These are phyloP conservation scores for Aspergillus neoniger DNA, from an alignment of 2,329 filamentous ascomycete genomes.

Conservation along the genomic window DNA sequence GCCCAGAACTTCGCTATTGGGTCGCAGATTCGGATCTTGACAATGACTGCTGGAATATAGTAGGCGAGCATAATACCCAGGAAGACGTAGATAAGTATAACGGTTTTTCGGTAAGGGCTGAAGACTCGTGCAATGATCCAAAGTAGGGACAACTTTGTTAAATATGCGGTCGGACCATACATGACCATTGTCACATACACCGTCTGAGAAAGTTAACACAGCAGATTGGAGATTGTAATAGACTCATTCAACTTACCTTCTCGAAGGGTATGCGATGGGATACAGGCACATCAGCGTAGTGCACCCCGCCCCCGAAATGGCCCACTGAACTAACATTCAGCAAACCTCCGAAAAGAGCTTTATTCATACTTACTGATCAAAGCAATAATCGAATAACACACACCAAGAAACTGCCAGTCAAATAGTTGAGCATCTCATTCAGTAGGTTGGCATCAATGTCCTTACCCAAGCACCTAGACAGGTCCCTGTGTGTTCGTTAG, in stretches of 20 bases:
- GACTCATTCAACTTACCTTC: conserved; percentile 31
- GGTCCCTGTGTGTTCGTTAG: conserved; percentile 17
- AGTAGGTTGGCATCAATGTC: not conserved
- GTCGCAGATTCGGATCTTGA: conserved; percentile 47
- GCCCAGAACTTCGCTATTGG: conserved; percentile 49
- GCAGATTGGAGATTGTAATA: not conserved
- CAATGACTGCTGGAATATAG: conserved; percentile 45
- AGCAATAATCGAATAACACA: conserved; percentile 27
- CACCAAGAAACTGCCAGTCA: conserved; percentile 20
- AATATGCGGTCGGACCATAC: conserved; percentile 49
- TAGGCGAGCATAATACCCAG: conserved; percentile 43
- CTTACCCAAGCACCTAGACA: conserved; percentile 22
- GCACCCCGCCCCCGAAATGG: conserved; percentile 40
- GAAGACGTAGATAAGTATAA: conserved; percentile 43
- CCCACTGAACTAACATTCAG: conserved; percentile 28
- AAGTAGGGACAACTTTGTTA: conserved; percentile 49
- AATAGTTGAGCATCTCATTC: not conserved
- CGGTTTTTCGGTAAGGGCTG: conserved; percentile 42
- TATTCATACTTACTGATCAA: conserved; percentile 24
- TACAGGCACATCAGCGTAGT: conserved; percentile 36
- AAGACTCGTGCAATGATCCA: conserved; percentile 50
- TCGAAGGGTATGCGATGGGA: conserved; percentile 36
- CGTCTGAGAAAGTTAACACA: conserved; percentile 26
- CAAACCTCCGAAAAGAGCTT: not conserved
- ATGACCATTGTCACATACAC: conserved; percentile 49